Base-by-base conservation (phyloP, 2,329 filamentous ascomycete species). In the Tolypocladium guangdongense region DNA sequence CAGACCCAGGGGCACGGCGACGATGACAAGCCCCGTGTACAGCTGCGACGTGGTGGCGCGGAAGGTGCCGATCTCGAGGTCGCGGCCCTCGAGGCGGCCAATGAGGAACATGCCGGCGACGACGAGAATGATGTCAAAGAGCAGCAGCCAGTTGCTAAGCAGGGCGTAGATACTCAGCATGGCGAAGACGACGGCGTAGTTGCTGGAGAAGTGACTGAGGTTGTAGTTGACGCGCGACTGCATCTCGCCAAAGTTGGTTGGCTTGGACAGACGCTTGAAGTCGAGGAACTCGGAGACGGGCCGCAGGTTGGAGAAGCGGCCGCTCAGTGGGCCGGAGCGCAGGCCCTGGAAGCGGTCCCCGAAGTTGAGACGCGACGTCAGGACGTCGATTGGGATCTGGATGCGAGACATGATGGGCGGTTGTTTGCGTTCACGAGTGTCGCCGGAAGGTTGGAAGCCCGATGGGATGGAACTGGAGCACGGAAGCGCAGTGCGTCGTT, bases 141-240 rank as follows among this genome's bases (percentile, higher is more conserved):
- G 83, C 51, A 99, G 80, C 47, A 84, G 73, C 65, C 83, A 78
- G 74, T 96, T 97, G 63, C 89, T 93, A 65, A 99, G 80, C 65
- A 99, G 75, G 65, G 88, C 88, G 78, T 99, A 99, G 74, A 99
- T 86, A 77, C 87, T 89, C 66, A 99, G 86, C 86, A 99, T 95
- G 64, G 88, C 78, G 69, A 97, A 96, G 63, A 97, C 82, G 59
- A 88, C 86, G 62, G 88, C 87, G 81, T 99, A 99, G 78, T 99
- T 99, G 86, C 90, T 96, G 58, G 90, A 95, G 79, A 95, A 99
- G 77, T 97, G 87, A 70, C 87, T 84, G 60, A 99, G 76, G 73
- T 99, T 99, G 84, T 96, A 96, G 78, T 95, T 95, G 75, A 96
- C 85, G 60, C 92, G 84, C 63, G 86, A 90, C 73, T 97, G 92